Percentiles rank a stretch among this genome's conserved stretches.
Evolutionary conservation across 495 filamentous ascomycete species (phyloP).

Genomic region (Tuber microsphaerosporum): DNA sequence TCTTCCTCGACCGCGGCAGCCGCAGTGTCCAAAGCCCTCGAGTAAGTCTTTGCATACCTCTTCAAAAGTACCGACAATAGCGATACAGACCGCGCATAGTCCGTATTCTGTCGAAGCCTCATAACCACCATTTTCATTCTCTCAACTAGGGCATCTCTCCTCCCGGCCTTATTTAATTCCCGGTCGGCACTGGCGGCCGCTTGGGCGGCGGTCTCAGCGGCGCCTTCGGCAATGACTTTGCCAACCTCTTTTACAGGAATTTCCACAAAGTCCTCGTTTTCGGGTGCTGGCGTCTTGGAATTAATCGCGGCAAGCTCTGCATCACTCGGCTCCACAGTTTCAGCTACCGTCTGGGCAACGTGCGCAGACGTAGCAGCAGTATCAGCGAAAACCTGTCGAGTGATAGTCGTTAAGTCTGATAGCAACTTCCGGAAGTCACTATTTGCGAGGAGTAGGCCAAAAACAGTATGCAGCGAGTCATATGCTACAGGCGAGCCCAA

Average conservation of each 20-base stretch:
- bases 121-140: constrained; percentile 69
- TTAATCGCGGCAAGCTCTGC: constrained; percentile 48
- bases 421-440: constrained; percentile 83
- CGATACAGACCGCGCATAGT: constrained; percentile 79
- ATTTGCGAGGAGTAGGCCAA: constrained; percentile 76
- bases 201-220: constrained; percentile 58
- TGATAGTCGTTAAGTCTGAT: constrained; percentile 70
- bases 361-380: constrained; percentile 61
- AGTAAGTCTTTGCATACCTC: constrained; percentile 70
- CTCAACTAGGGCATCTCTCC: constrained; percentile 60
- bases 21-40: constrained; percentile 59
- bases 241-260: constrained; percentile 58
- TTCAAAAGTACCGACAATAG: constrained; percentile 68
- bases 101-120: constrained; percentile 64
- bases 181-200: constrained; percentile 60
- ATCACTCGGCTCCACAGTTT: constrained; percentile 63
- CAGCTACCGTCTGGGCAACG: constrained; percentile 27
- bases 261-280: constrained; percentile 55
- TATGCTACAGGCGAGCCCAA: constrained; percentile 52
- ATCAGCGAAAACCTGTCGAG: constrained; percentile 78
- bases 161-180: constrained; percentile 60
- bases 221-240: constrained; percentile 56
- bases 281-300: constrained; percentile 51
- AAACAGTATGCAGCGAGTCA: constrained; percentile 74
- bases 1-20: constrained; percentile 59